Evolutionary conservation across 1,284 basidiomycete species (phyloP).

Genomic region (Apiotrichum porosum): DNA sequence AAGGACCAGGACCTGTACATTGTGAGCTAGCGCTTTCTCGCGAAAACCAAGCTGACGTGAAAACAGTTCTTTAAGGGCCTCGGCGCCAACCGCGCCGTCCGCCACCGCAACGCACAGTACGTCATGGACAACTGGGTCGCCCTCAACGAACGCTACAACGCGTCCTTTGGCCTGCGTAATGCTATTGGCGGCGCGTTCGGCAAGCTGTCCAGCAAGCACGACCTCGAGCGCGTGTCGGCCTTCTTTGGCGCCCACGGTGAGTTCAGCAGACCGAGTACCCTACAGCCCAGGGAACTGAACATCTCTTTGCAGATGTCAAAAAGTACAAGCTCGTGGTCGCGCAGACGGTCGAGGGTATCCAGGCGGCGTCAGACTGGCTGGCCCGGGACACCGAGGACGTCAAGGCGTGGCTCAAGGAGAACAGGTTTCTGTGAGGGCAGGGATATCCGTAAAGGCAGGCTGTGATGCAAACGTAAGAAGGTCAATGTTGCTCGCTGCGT

Average conservation of each 20-base stretch:
- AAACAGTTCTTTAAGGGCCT: constrained; percentile 44
- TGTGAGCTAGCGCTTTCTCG: constrained; percentile 29
- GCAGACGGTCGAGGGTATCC: constrained; percentile 54
- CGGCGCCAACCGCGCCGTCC: constrained; percentile 31
- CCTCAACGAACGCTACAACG: constrained; percentile 66
- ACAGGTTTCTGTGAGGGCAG: no score
- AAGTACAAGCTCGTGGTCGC: constrained; percentile 51
- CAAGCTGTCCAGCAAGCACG: constrained; percentile 61
- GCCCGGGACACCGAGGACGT: constrained; percentile 52
- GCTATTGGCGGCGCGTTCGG: constrained; percentile 55
- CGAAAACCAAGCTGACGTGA: not conserved
- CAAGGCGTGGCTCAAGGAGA: constrained; percentile 56
- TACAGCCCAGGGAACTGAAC: not conserved
- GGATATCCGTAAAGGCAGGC: no score
- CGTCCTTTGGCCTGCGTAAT: constrained; percentile 56
- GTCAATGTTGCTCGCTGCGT: no score
- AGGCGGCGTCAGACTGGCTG: constrained; percentile 53
- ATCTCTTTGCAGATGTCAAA: constrained; percentile 39
- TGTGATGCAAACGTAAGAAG: no score
- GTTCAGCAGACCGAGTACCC: not conserved
- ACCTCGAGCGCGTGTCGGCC: constrained; percentile 60
- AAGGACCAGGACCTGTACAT: constrained; percentile 62
- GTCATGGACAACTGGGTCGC: constrained; percentile 61
- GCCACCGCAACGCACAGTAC: constrained; percentile 44
- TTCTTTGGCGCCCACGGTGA: constrained; percentile 57